A percentile compares a stretch with the other conserved stretches of the same genome.
phyloP scores from a whole-genome alignment of 1,139 yeast genomes.

The Ashbya aceris region DNA sequence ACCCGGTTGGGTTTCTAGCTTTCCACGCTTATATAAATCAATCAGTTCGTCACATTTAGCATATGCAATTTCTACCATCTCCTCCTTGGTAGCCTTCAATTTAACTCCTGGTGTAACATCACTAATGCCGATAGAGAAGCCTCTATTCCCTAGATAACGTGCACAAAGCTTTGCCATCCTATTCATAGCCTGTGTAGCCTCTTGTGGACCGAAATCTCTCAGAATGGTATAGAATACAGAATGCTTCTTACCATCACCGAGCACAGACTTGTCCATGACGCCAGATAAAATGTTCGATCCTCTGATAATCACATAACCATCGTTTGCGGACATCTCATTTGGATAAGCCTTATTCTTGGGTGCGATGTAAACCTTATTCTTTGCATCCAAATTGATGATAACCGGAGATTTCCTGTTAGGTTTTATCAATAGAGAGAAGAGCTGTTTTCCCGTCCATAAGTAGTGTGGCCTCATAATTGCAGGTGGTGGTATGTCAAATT shows the following conservation, averaged over 20 bases:
- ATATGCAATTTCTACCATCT: constrained; percentile 86
- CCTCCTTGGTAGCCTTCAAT: constrained; percentile 70
- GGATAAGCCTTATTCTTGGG: constrained; percentile 64
- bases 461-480: constrained; percentile 80
- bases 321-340: constrained; percentile 95
- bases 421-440: constrained; percentile 75
- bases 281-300: constrained; percentile 88
- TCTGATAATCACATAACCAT: constrained; percentile 83
- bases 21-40: constrained; percentile 69
- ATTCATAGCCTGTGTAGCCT: constrained; percentile 94
- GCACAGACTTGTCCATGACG: constrained; percentile 90
- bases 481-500: constrained; percentile 94
- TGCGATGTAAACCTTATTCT: constrained; percentile 74
- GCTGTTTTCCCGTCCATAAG: constrained; percentile 97
- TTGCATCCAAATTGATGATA: constrained; percentile 85
- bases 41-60: constrained; percentile 87
- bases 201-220: constrained; percentile 91
- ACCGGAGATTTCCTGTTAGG: constrained; percentile 75
- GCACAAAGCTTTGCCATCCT: constrained; percentile 98
- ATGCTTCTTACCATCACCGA: constrained; percentile 97
- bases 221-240: constrained; percentile 92
- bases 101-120: constrained; percentile 92
- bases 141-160: constrained; percentile 85
- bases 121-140: constrained; percentile 93
- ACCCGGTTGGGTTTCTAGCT: constrained; percentile 96